Evolutionary conservation across 2,329 filamentous ascomycete genomes (phyloP), one percentile per base, ranked within the genome.

Genomic region (Fusarium begoniae): DNA sequence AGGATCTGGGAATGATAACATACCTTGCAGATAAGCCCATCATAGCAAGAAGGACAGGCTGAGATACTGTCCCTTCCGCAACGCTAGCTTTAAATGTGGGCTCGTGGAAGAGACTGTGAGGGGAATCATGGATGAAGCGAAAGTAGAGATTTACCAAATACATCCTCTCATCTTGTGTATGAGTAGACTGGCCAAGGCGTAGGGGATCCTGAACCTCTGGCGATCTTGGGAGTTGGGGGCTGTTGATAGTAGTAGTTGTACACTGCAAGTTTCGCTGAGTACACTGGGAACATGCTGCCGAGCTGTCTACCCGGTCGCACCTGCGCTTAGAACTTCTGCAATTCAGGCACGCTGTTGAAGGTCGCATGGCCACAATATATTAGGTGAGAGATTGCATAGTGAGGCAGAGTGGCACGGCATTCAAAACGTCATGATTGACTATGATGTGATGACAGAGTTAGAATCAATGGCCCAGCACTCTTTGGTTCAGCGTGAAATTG

Each of bases 11-110:
- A 45, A 5, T 1, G 2, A 45, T 12, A 14, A 5, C 0, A 15
- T 73, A 77, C 75, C 75, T 58, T 51, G 75, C 75, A 6, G 75
- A 72, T 32, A 77, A 55, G 18, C 75, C 75, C 44, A 77, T 54
- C 74, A 77, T 76, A 4, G 63, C 63, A 8, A 77, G 55, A 10
- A 77, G 68, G 22, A 77, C 73, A 6, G 74, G 65, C 1, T 76
- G 59, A 0, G 67, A 64, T 4, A 54, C 65, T 1, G 63, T 70
- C 5, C 70, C 70, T 3, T 56, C 20, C 2, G 30, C 53, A 17
- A 72, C 75, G 17, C 69, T 74, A 6, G 26, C 47, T 22, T 73
- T 74, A 6, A 77, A 77, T 0, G 66, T 70, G 3, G 74, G 24
- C 10, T 72, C 69, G 15, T 77, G 75, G 15, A 77, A 77, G 10